Percentiles rank a stretch among this genome's conserved stretches.
Conservation (phyloP, 768 basidiomycete species). For the Coprinopsis marcescibilis region DNA sequence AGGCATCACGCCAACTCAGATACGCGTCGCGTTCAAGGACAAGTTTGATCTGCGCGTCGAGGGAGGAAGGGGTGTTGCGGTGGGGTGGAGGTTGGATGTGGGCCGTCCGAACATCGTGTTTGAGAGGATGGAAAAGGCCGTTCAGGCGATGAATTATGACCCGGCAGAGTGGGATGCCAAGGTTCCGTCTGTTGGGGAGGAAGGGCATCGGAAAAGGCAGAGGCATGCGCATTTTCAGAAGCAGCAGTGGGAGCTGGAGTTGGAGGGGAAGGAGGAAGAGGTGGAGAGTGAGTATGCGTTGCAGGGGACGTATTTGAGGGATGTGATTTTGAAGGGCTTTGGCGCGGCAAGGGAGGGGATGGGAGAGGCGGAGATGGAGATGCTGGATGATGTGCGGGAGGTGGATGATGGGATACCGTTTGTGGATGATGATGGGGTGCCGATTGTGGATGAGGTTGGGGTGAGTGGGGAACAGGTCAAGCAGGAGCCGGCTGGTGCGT, state of each 20-base stretch:
- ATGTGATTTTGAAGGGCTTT: conserved; percentile 62
- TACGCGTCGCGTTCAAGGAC: conserved; percentile 56
- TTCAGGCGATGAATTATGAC: conserved; percentile 51
- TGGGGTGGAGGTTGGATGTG: conserved; percentile 62
- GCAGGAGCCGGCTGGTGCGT: conserved; percentile 35
- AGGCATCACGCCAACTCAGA: conserved; percentile 39
- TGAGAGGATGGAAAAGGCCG: conserved; percentile 65
- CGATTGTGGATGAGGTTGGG: too few relatives aligned
- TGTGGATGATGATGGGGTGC: too few relatives aligned
- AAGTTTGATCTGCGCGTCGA: conserved; percentile 23
- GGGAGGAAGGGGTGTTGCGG: conserved; percentile 24
- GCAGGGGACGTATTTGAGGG: conserved; percentile 67
- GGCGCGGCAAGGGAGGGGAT: conserved; percentile 21
- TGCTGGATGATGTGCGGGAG: too few relatives aligned
- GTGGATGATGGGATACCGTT: too few relatives aligned
- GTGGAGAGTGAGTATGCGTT: conserved; percentile 45
- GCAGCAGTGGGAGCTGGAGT: too few relatives aligned
- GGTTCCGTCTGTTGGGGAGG: too few relatives aligned
- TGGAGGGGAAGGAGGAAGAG: neutral
- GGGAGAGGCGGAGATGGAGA: conserved; percentile 16
- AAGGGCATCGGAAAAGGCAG: too few relatives aligned
- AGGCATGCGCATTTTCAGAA: too few relatives aligned
- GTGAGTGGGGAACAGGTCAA: neutral
- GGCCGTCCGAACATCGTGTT: conserved; percentile 61
- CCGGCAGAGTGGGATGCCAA: too few relatives aligned